A percentile compares a stretch with the other conserved stretches of the same genome.
phyloP scores from a whole-genome alignment of 352 stramenopile species.

The Phytophthora quininea region DNA sequence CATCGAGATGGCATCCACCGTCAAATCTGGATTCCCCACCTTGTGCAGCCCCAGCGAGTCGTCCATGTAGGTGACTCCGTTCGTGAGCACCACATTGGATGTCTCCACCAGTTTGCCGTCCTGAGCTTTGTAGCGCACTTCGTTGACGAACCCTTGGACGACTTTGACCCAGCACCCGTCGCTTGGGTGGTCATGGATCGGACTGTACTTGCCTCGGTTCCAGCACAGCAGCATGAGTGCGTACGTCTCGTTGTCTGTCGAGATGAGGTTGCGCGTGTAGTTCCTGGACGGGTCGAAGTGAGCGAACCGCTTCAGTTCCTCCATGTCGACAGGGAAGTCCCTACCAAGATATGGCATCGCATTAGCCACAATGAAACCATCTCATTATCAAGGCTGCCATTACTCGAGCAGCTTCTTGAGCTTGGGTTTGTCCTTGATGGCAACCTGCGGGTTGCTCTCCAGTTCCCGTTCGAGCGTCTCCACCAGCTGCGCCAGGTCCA shows the following conservation, averaged over 20 bases:
- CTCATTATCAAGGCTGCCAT: not conserved
- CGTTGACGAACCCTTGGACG: slow-evolving; percentile 86
- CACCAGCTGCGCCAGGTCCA: slow-evolving; percentile 57
- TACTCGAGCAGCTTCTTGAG: slow-evolving; percentile 67
- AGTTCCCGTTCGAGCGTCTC: slow-evolving; percentile 60
- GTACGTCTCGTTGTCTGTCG: slow-evolving; percentile 92
- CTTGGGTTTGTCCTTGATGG: slow-evolving; percentile 66
- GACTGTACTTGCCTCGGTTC: slow-evolving; percentile 89
- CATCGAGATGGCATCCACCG: slow-evolving; percentile 90
- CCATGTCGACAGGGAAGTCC: slow-evolving; percentile 52
- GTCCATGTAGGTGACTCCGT: slow-evolving; percentile 90
- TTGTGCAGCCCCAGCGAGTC: slow-evolving; percentile 94
- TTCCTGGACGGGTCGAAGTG: slow-evolving; percentile 85
- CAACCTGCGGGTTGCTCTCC: slow-evolving; percentile 48
- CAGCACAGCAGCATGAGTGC: slow-evolving; percentile 95
- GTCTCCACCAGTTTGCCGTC: slow-evolving; percentile 58
- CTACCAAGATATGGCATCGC: slow-evolving; percentile 20
- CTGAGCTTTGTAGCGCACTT: slow-evolving; percentile 86
- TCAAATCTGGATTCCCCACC: slow-evolving; percentile 74
- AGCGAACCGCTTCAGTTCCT: slow-evolving; percentile 76
- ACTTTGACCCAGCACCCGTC: slow-evolving; percentile 93
- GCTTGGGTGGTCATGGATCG: slow-evolving; percentile 93
- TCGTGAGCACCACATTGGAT: slow-evolving; percentile 60
- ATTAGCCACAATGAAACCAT: not conserved
- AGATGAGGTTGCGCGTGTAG: slow-evolving; percentile 95